Evolutionary conservation across 768 basidiomycete species (phyloP).

Genomic region (Tricholoma furcatifolium): DNA sequence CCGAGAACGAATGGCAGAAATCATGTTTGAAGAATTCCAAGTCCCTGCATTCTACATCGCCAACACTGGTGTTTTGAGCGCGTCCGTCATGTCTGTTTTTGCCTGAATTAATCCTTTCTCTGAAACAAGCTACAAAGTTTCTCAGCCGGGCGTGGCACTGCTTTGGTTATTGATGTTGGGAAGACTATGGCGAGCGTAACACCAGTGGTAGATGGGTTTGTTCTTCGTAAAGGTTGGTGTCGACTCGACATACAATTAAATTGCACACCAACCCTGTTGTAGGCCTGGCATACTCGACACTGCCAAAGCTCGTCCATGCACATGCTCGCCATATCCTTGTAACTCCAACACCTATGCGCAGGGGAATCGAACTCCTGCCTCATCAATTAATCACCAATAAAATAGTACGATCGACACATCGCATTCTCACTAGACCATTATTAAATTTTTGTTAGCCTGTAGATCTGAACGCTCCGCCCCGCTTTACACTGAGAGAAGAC

Average conservation of each 20-base stretch:
- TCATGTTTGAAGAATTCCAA: conserved; percentile 96
- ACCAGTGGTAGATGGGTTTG: conserved; percentile 96
- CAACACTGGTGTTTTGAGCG: conserved; percentile 90
- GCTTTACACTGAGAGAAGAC: conserved; percentile 74
- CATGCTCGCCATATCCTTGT: conserved; percentile 71
- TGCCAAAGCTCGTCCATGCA: conserved; percentile 79
- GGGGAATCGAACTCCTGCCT: conserved; percentile 68
- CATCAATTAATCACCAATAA: conserved; percentile 91
- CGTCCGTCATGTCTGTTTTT: conserved; percentile 49
- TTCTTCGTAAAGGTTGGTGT: conserved; percentile 82
- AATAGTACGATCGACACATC: conserved; percentile 44
- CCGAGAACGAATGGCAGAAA: conserved; percentile 92
- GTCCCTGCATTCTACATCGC: conserved; percentile 97
- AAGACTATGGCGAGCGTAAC: conserved; percentile 88
- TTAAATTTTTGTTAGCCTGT: conserved; percentile 54
- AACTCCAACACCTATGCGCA: conserved; percentile 45
- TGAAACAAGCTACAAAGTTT: conserved; percentile 52
- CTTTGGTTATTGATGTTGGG: conserved; percentile 92
- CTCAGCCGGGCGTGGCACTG: conserved; percentile 96
- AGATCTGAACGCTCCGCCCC: conserved; percentile 62
- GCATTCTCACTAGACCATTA: neutral
- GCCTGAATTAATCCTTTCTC: neutral
- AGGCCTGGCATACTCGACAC: conserved; percentile 78
- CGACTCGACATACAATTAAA: neutral
- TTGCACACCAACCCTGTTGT: neutral